Evolutionary conservation across 345 rosid species (phyloP), one percentile per base, ranked within the genome.

Genomic region (Melastoma malabathricum): DNA sequence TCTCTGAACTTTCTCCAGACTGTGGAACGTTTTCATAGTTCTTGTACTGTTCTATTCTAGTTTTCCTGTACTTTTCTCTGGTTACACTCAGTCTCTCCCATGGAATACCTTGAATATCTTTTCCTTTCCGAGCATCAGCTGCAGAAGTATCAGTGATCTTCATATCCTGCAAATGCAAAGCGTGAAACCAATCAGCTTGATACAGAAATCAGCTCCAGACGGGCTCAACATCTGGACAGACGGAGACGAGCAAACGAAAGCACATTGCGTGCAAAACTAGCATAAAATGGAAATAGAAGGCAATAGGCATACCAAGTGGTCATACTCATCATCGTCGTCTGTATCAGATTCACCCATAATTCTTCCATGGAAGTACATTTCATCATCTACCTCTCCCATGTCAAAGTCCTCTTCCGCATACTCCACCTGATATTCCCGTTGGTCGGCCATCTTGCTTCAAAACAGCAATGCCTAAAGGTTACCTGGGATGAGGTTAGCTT

Each of bases 41-140:
- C 72, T 77, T 77, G 54, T 77, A 77, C 64, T 77, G 79, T 54
- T 77, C 76, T 70, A 77, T 43, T 59, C 82, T 68, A 60, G 79
- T 77, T 68, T 71, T 70, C 54, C 79, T 68, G 43, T 77, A 77
- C 57, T 70, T 66, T 44, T 73, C 79, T 1, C 82, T 66, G 20
- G 82, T 56, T 38, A 77, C 69, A 20, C 74, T 73, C 56, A 77
- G 58, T 25, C 74, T 70, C 23, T 70, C 74, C 82, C 82, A 77
- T 34, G 82, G 82, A 61, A 77, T 77, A 15, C 76, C 82, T 59
- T 77, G 79, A 52, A 77, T 73, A 59, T 77, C 82, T 63, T 61
- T 73, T 45, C 79, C 82, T 53, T 57, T 63, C 61, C 82, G 69
- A 63, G 82, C 76, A 57, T 77, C 74, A 10, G 79, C 71, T 48